Evolutionary conservation across 2,329 filamentous ascomycete genomes (phyloP).

Genomic region (Phyllosticta capitalensis): DNA sequence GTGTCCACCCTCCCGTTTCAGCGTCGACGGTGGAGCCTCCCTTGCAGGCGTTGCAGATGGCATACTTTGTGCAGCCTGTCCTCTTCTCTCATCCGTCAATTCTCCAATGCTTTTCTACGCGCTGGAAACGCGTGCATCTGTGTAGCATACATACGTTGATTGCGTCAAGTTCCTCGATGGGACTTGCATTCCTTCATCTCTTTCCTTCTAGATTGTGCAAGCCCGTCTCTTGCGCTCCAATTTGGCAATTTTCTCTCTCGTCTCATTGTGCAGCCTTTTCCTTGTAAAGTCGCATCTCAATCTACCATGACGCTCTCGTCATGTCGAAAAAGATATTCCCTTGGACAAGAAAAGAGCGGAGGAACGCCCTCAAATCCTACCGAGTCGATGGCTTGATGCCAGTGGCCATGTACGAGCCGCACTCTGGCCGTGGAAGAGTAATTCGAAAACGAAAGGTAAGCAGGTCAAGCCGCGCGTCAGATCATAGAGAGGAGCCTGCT

Average conservation of each 20-base stretch:
- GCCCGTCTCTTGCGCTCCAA: not conserved
- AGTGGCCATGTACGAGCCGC: slow-evolving; percentile 18
- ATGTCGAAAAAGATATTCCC: slow-evolving; percentile 34
- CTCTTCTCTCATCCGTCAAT: not conserved
- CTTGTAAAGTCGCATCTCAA: not conserved
- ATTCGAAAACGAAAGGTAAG: not conserved
- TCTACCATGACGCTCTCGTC: slow-evolving; percentile 5
- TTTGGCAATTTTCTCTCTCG: not conserved
- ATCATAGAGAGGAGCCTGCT: not conserved
- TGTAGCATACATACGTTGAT: not conserved
- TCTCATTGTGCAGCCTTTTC: not conserved
- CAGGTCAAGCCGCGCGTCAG: not conserved
- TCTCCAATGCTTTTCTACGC: not conserved
- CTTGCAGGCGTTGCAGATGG: slow-evolving; percentile 6
- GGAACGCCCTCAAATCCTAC: slow-evolving; percentile 21
- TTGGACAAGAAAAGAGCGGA: slow-evolving; percentile 34
- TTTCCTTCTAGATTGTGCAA: not conserved
- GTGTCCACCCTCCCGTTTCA: slow-evolving; percentile 5
- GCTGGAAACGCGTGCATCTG: not conserved
- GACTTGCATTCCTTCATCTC: slow-evolving; percentile 1
- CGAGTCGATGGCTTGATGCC: slow-evolving; percentile 30
- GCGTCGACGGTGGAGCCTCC: not conserved
- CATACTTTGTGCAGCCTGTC: not conserved
- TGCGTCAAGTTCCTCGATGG: not conserved
- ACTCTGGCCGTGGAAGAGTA: not conserved